Percentiles rank a stretch among this genome's conserved stretches.
phyloP scores from a whole-genome alignment of 371 early-diverging fungal species.

The Mucor piriformis region DNA sequence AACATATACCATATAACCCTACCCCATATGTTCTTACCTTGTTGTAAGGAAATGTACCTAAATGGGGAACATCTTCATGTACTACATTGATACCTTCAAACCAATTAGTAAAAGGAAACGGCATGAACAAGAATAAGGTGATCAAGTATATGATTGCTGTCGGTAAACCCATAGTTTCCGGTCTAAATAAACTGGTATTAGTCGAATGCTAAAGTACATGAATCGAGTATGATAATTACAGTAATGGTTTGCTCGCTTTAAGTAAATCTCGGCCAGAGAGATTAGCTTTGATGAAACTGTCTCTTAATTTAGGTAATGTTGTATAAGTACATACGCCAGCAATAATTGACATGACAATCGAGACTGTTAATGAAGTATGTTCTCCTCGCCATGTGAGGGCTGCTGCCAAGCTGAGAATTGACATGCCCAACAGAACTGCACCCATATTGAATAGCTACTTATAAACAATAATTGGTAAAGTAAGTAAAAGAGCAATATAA shows the following conservation, averaged over 20 bases:
- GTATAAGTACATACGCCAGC: conserved; percentile 66
- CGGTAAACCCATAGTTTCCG: conserved; percentile 49
- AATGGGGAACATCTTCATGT: conserved; percentile 38
- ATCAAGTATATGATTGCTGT: conserved; percentile 77
- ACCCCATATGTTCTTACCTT: conserved; percentile 46
- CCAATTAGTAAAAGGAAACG: conserved; percentile 88
- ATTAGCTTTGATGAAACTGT: conserved; percentile 71
- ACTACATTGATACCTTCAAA: conserved; percentile 52
- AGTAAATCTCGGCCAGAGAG: conserved; percentile 83
- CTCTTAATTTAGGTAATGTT: conserved; percentile 57
- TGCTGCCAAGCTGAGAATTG: conserved; percentile 7
- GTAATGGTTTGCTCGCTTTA: conserved; percentile 70
- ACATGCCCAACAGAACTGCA: conserved; percentile 4
- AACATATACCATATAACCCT: not conserved
- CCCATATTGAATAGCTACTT: not conserved
- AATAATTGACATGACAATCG: conserved; percentile 64
- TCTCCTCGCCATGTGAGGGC: conserved; percentile 11
- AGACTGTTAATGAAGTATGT: conserved; percentile 72
- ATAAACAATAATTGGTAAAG: not conserved
- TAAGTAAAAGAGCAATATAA: not conserved
- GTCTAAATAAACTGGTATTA: conserved; percentile 20
- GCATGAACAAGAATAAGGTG: conserved; percentile 88
- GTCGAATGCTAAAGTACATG: not conserved
- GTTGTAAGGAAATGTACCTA: conserved; percentile 72
- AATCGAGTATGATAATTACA: conserved; percentile 50